These are phyloP conservation scores for Saccharomyces hybrid DNA, from an alignment of 1,139 yeast genomes.

Conservation along the genomic window DNA sequence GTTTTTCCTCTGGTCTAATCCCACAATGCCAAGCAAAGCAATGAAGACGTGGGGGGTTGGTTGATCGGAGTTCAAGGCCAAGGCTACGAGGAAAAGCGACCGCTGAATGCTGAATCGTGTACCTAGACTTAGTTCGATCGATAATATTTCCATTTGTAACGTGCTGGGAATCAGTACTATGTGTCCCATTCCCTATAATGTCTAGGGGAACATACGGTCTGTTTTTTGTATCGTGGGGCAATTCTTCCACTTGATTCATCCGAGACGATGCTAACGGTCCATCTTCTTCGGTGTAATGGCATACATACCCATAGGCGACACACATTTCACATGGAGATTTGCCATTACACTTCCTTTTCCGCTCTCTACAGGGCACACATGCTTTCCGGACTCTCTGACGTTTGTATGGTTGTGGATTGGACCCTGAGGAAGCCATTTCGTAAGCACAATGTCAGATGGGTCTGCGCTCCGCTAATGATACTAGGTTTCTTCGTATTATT, in stretches of 20 bases:
- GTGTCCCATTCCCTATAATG: background rate
- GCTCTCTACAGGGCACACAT: constrained; percentile 12
- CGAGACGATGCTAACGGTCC: background rate
- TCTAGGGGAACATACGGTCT: background rate
- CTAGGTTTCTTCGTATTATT: background rate
- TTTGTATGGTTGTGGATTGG: background rate
- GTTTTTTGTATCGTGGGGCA: background rate
- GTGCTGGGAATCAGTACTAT: background rate
- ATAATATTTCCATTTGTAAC: constrained; percentile 2
- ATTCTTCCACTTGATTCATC: background rate
- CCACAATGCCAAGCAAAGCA: constrained; percentile 13
- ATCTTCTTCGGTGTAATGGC: constrained; percentile 6
- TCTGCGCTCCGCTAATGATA: background rate
- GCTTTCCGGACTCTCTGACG: constrained; percentile 11
- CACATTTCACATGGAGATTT: constrained; percentile 13
- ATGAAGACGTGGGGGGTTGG: constrained; percentile 11
- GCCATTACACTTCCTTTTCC: constrained; percentile 14
- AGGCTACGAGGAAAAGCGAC: constrained; percentile 10
- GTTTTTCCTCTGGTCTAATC: constrained; percentile 8
- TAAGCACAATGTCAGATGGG: background rate
- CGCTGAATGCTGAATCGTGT: constrained; percentile 7
- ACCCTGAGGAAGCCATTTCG: background rate
- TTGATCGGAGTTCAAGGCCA: constrained; percentile 9
- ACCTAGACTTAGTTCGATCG: constrained; percentile 6
- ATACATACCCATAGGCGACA: constrained; percentile 6